Base-by-base conservation (phyloP, 768 basidiomycete genomes). In the Crassisporium funariophilum region DNA sequence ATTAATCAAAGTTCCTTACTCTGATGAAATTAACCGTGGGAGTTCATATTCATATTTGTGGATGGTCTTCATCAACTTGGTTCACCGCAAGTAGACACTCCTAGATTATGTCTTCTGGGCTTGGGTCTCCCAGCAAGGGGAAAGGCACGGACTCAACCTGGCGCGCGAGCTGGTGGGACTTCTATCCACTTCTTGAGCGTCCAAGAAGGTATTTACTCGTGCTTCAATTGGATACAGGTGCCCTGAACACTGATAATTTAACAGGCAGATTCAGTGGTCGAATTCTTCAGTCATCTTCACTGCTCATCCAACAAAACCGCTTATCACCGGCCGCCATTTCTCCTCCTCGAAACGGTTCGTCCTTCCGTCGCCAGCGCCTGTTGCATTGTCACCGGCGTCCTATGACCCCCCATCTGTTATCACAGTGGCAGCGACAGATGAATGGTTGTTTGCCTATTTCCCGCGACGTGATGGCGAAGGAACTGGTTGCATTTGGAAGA, bases 371-470 rank as follows among this genome's bases (percentile, higher is more conserved):
- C 84, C 84, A 0, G 52, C 70, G 10, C 76, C 71, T 12, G 64
- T 88, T 35, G 52, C 70, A n/a, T 61, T 68, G 16, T 66, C 76
- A 0, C 69, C 78, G 5, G 45, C 64, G 9, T 70, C 74, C 2
- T 89, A 82, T 60, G 75, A 77, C 13, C 80, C 87, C 5, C 82
- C 87, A 0, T 77, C 77, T 5, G 63, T 84, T 22, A 79, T 91
- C 40, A 78, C 80, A 5, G 73, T 81, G 15, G 77, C 82, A 4
- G 74, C 84, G 2, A 68, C 69, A 21, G 81, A 83, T 49, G 71
- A 75, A 38, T 85, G 78, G 81, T 59, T 91, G 4, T 89, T 88
- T 56, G 87, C 86, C 1, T 91, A 83, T 58, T 90, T 86, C 58
- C 86, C 87, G 9, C 73, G 82, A 31, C 68, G 68, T 22, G 75